phyloP scores from a whole-genome alignment of 805 yeast genomes.

The Wickerhamomyces pijperi region DNA sequence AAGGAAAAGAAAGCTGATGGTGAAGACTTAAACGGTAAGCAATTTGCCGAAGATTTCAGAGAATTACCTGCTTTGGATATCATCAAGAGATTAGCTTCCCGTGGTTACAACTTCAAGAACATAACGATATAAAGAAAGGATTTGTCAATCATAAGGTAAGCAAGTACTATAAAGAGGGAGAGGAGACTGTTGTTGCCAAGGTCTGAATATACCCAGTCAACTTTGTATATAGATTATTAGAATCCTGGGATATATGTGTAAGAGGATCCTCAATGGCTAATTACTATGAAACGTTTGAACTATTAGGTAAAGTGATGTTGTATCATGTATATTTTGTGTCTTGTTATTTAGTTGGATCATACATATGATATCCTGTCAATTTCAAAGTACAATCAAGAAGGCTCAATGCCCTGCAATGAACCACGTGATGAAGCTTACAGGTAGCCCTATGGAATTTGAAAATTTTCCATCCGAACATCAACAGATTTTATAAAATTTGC shows the following conservation, averaged over 20 bases:
- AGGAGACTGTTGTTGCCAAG: background rate
- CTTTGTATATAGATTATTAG: background rate
- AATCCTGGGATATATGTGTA: background rate
- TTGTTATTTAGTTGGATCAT: too few species aligned
- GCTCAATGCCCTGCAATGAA: background rate
- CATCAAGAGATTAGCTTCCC: conserved; percentile 31
- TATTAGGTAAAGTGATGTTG: too few species aligned
- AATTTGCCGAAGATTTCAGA: conserved; percentile 31
- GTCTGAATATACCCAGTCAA: background rate
- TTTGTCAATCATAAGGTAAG: background rate
- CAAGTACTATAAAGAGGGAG: background rate
- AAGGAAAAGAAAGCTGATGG: conserved; percentile 31
- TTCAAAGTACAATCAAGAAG: too few species aligned
- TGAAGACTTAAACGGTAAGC: conserved; percentile 31
- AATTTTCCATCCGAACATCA: background rate
- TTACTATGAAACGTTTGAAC: too few species aligned
- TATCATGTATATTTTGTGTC: too few species aligned
- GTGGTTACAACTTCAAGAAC: conserved; percentile 25
- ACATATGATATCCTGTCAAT: too few species aligned
- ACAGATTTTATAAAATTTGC: background rate
- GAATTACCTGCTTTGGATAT: conserved; percentile 36
- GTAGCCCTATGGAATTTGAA: background rate
- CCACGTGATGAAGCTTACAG: background rate
- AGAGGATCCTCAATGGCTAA: too few species aligned
- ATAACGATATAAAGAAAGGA: conserved; percentile 8